Evolutionary conservation across 345 rosid genomes (phyloP), one percentile per base, ranked within the genome.

Genomic region (Combretum micranthum): DNA sequence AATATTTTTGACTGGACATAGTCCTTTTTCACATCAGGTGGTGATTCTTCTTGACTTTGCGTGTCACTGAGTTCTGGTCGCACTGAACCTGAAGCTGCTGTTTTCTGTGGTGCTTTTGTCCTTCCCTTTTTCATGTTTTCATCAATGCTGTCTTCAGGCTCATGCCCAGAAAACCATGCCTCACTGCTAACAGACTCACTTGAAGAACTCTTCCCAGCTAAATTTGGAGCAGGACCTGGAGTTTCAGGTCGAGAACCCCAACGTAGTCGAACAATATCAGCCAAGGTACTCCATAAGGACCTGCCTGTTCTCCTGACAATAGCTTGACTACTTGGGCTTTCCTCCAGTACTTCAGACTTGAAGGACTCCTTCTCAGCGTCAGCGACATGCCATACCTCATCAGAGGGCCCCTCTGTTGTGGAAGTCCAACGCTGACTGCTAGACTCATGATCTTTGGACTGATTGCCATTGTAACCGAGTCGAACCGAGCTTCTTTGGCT

Each of bases 141-240:
- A 22, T 80, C 89, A 61, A 61, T 75, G 51, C 64, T 86, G 57
- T 86, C 91, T 10, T 74, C 86, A 39, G 66, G 83, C 61, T 87
- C 99, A 72, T 42, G 91, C 43, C 95, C 96, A 66, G 97, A 93
- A 75, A 93, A 82, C 89, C 87, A 87, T 42, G 88, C 65, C 53
- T 80, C 96, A 56, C 84, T 82, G 37, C 76, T 66, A 59, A 64
- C 72, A 58, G 97, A 87, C 62, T 76, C 94, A 68, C 65, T 66
- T 22, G 94, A 75, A 22, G 81, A 77, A 79, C 72, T 75, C 77
- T 77, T 89, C 68, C 68, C 79, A 50, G 75, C 75, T 2, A 82
- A 77, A 61, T 53, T 78, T 50, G 64, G 56, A 70, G 74, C 70
- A 57, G 88, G 77, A 55, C 62, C 78, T 20, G 83, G 67, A 53